Evolutionary conservation across 306 rosid species (phyloP), one percentile per base, ranked within the genome.

Genomic region (Psophocarpus tetragonolobus): DNA sequence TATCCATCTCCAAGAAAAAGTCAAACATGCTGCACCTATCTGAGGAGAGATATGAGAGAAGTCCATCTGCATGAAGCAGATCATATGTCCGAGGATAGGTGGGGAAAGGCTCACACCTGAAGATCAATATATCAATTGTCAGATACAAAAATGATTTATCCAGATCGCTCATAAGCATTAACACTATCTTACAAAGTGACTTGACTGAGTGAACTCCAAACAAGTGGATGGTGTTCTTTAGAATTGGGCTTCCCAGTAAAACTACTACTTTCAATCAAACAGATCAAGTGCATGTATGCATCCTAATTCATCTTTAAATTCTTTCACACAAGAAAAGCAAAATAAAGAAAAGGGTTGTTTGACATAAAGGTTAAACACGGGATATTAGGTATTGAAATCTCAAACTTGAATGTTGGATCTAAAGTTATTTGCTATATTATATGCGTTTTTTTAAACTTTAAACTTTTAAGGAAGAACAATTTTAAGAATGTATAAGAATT

Each of bases 21-120:
- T 88, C 98, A 70, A 78, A 80, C 91, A 85, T 77, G 85, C 88
- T 71, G 86, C 99, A 96, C 82, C 89, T 87, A 83, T 93, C 92
- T 67, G 91, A 84, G 72, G 84, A 30, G 38, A 90, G 90, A 79
- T 54, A 90, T 30, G 99, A 88, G 62, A 96, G 84, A 23, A 96
- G 97, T 73, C 93, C 98, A 80, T 90, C 81, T 42, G 94, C 98
- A 15, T 96, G 98, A 74, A 92, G 92, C 88, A 96, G 30, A 79
- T 96, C 99, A 73, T 96, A 96, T 78, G 99, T 92, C 73, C 99
- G 90, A 4, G 99, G 97, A 81, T 92, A 92, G 76, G 96, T 96
- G 35, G 99, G 99, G 87, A 96, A 96, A 35, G 98, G 97, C 73
- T 92, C 94, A 12, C 99, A 96, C 99, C 99, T 96, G 85, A 58